Base-by-base conservation (phyloP, 2,329 filamentous ascomycete genomes). In the Alternaria ventricosa region DNA sequence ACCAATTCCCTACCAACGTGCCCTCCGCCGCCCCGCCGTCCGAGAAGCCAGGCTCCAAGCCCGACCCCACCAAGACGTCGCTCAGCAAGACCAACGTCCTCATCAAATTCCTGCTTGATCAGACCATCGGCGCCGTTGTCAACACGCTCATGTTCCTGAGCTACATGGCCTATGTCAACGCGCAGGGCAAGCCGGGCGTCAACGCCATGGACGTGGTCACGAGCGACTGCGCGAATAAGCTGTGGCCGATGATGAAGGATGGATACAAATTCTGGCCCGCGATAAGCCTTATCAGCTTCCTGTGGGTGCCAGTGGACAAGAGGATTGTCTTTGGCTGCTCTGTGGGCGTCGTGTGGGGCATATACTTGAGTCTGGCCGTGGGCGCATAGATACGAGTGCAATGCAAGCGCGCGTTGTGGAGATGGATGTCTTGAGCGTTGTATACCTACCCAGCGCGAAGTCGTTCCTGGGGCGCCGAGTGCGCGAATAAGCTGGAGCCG, bases 261-360 rank as follows among this genome's bases (percentile, higher is more conserved):
- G 90, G 92, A 1, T 88, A 90, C 81, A 90, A 87, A 74, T 83
- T 94, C 61, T 93, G 92, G 87, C 92, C 92, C 1, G 71, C 86
- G 4, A 88, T 94, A 22, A 91, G 89, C 66, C 75, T 91, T 18
- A 75, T 92, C 65, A 92, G 92, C 82, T 94, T 92, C 74, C 85
- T 89, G 2, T 82, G 93, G 63, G 86, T 91, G 67, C 91, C 89
- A n/a, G 87, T 93, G 4, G 87, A 93, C 72, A 85, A 86, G 56
- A 84, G 92, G 41, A 90, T 91, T 55, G 80, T 94, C 33, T 86
- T 94, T 65, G 91, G 89, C n/a, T 88, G 89, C 68, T 78, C 90
- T 55, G 91, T 90, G 18, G 92, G 92, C 6, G 84, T 95, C 23
- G 85, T 83, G 13, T 95, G 92, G 92, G 89, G 90, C 0, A 84